Evolutionary conservation across 2,329 filamentous ascomycete species (phyloP).

Genomic region (Clarireedia hainanense): DNA sequence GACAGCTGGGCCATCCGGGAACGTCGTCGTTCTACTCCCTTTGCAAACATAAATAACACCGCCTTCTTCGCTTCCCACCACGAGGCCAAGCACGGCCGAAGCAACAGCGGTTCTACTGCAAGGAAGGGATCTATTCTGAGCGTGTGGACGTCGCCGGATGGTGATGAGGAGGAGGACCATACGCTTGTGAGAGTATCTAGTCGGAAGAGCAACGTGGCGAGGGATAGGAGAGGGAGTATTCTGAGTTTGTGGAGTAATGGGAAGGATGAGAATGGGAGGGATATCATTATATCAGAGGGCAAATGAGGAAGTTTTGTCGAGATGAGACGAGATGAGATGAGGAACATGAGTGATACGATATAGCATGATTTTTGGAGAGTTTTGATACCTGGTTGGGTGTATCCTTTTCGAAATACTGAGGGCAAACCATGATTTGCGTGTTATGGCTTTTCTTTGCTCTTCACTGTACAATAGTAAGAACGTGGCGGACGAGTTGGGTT

Average conservation of each 20-base stretch:
- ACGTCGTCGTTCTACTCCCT: conserved; percentile 3
- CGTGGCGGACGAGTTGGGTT: too few relatives aligned
- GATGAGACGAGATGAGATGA: too few relatives aligned
- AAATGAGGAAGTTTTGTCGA: background rate
- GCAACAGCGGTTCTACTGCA: background rate
- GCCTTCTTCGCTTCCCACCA: conserved; percentile 3
- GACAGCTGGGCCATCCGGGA: conserved; percentile 1
- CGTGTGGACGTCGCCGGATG: background rate
- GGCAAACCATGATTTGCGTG: too few relatives aligned
- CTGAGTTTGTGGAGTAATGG: background rate
- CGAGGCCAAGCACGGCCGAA: background rate
- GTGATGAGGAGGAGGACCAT: conserved; percentile 1
- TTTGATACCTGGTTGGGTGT: too few relatives aligned
- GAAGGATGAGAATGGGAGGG: conserved; percentile 6
- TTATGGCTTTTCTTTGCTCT: too few relatives aligned
- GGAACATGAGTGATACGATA: too few relatives aligned
- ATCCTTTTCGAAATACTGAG: too few relatives aligned
- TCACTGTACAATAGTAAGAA: too few relatives aligned
- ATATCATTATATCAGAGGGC: conserved; percentile 4
- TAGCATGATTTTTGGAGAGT: too few relatives aligned
- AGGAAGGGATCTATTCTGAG: conserved; percentile 3
- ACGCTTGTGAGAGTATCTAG: background rate
- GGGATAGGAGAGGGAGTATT: background rate
- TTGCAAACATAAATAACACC: background rate
- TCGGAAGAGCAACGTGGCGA: background rate